Percentiles rank a stretch among this genome's conserved stretches.
phyloP scores from a whole-genome alignment of 768 basidiomycete species.

The Pleurotus cornucopiae region DNA sequence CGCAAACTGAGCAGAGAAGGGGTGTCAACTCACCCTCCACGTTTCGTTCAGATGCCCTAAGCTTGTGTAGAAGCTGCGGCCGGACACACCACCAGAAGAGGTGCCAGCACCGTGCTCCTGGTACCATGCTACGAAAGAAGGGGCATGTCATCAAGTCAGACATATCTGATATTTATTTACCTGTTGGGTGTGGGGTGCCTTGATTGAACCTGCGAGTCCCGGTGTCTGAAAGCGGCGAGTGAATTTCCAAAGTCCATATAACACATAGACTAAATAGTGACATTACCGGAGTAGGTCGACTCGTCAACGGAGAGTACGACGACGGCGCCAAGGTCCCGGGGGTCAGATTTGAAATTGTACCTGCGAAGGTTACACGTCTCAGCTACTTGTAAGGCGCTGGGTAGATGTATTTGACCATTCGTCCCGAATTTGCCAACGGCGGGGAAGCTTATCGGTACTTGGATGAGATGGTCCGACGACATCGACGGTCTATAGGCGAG shows the following conservation, averaged over 20 bases:
- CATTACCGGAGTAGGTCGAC: constrained; percentile 52
- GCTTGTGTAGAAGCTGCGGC: constrained; percentile 81
- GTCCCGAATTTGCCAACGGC: constrained; percentile 48
- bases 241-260: no score
- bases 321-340: constrained; percentile 54
- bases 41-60: constrained; percentile 78
- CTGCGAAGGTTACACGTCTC: constrained; percentile 22
- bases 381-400: background rate
- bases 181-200: constrained; percentile 75
- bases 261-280: background rate
- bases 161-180: constrained; percentile 27
- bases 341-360: constrained; percentile 74
- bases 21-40: constrained; percentile 51
- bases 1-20: background rate
- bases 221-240: constrained; percentile 27
- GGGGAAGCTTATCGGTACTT: constrained; percentile 51
- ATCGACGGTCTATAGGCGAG: constrained; percentile 44
- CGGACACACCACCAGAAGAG: constrained; percentile 42
- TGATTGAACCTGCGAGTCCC: constrained; percentile 53
- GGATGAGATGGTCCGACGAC: constrained; percentile 57
- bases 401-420: constrained; percentile 45
- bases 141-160: background rate
- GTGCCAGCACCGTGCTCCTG: constrained; percentile 73
- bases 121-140: constrained; percentile 62
- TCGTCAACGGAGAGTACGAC: constrained; percentile 67